phyloP scores from a whole-genome alignment of 2,329 filamentous ascomycete species.

The Metarhizium anisopliae region DNA sequence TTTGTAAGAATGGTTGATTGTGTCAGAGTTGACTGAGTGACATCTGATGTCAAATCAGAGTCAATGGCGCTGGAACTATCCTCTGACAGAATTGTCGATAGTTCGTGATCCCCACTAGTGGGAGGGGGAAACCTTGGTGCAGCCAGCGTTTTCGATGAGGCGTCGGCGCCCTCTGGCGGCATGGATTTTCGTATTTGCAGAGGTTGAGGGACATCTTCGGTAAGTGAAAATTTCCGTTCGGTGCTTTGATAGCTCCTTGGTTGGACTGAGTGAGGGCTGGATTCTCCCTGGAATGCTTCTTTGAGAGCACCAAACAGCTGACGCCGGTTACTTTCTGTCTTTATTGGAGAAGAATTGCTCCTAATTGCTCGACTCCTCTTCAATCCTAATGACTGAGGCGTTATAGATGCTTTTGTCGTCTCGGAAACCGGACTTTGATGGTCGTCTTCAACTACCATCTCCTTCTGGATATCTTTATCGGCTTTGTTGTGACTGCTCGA shows the following conservation, averaged over 20 bases:
- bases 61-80: constrained; percentile 34
- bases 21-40: constrained; percentile 41
- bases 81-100: constrained; percentile 50
- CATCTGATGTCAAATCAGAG: constrained; percentile 41
- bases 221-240: constrained; percentile 24
- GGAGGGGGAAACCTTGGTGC: constrained; percentile 34
- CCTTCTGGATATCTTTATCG: constrained; percentile 5
- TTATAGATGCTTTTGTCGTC: constrained; percentile 16
- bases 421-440: constrained; percentile 10
- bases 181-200: constrained; percentile 1
- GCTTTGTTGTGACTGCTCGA: neutral
- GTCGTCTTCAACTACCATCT: neutral
- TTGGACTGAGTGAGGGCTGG: constrained; percentile 35
- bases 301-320: constrained; percentile 50
- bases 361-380: constrained; percentile 50
- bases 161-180: neutral
- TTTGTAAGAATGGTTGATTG: constrained; percentile 41
- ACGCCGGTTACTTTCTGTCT: constrained; percentile 32
- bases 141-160: constrained; percentile 15
- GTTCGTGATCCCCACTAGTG: constrained; percentile 44
- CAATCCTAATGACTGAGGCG: constrained; percentile 31
- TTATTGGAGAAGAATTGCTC: constrained; percentile 38
- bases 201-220: constrained; percentile 14
- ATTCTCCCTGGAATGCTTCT: constrained; percentile 56
- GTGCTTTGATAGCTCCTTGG: constrained; percentile 40